Evolutionary conservation across 2,329 filamentous ascomycete species (phyloP).

Genomic region (Neofusicoccum cordaticola): DNA sequence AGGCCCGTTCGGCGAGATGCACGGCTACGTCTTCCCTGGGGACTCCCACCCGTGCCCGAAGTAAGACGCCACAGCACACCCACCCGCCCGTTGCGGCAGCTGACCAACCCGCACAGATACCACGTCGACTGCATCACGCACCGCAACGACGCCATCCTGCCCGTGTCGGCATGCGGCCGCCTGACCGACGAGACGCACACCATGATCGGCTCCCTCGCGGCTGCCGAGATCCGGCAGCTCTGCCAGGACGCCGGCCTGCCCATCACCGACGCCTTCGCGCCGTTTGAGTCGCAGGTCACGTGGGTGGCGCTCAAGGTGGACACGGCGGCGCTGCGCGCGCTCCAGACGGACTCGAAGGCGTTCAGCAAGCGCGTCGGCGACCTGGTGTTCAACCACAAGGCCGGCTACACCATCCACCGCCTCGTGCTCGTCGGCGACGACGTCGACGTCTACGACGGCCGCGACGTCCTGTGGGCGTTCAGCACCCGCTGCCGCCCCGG

Average conservation of each 20-base stretch:
- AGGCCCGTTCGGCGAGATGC: slow-evolving; percentile 50
- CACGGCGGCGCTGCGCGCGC: neutral
- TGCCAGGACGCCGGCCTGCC: slow-evolving; percentile 41
- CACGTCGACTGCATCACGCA: slow-evolving; percentile 50
- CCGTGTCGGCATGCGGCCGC: slow-evolving; percentile 44
- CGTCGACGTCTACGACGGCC: slow-evolving; percentile 47
- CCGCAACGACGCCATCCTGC: slow-evolving; percentile 48
- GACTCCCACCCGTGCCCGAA: slow-evolving; percentile 39
- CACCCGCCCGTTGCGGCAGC: no score
- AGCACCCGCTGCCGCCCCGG: slow-evolving; percentile 46
- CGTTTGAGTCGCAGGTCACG: slow-evolving; percentile 48
- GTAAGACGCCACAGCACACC: slow-evolving; percentile 25
- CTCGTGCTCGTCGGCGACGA: slow-evolving; percentile 50
- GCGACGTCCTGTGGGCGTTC: slow-evolving; percentile 52
- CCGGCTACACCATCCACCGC: slow-evolving; percentile 43
- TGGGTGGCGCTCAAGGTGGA: slow-evolving; percentile 40
- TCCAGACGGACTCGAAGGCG: slow-evolving; percentile 25
- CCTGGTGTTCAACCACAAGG: slow-evolving; percentile 45
- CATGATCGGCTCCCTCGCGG: slow-evolving; percentile 43
- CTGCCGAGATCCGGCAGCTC: slow-evolving; percentile 41
- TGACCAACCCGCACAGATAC: neutral
- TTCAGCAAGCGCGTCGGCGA: slow-evolving; percentile 45
- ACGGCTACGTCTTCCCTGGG: slow-evolving; percentile 44
- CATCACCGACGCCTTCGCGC: slow-evolving; percentile 44
- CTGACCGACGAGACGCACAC: slow-evolving; percentile 47